Conservation (phyloP, 2,329 filamentous ascomycete species). For the Xylariaceae sp. region DNA sequence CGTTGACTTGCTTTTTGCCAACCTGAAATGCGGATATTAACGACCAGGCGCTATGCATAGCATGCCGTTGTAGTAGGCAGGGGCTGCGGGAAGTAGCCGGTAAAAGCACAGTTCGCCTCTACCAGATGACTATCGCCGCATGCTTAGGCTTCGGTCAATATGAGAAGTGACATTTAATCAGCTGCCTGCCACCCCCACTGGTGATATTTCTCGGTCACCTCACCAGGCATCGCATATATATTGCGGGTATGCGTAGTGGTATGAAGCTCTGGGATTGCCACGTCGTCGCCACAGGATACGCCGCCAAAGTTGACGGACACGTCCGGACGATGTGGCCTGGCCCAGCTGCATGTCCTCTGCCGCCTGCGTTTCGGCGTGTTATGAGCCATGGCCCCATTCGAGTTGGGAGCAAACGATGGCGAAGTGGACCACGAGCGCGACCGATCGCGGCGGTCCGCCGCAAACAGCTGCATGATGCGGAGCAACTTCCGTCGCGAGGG, state of each 20-base stretch:
- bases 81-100: too few relatives aligned
- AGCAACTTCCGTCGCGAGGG: conserved; percentile 39
- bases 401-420: conserved; percentile 12
- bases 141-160: too few relatives aligned
- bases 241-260: conserved; percentile 6
- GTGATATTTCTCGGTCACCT: background rate
- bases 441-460: conserved; percentile 38
- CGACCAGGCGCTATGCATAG: too few relatives aligned
- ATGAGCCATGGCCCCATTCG: conserved; percentile 7
- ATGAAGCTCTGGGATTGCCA: conserved; percentile 4
- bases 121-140: too few relatives aligned
- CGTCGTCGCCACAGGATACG: conserved; percentile 1
- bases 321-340: conserved; percentile 25
- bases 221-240: conserved; percentile 1
- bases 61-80: too few relatives aligned
- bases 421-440: conserved; percentile 36
- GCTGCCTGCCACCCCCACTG: conserved; percentile 1
- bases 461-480: conserved; percentile 33
- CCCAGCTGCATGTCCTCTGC: conserved; percentile 35
- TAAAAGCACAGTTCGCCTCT: too few relatives aligned
- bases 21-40: too few relatives aligned
- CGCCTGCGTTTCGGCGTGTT: conserved; percentile 29
- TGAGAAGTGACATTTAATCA: too few relatives aligned
- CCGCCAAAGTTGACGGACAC: conserved; percentile 10
- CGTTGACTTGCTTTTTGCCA: too few relatives aligned